Percentiles rank a stretch among this genome's conserved stretches.
Evolutionary conservation across 805 yeast genomes (phyloP).

Genomic region (Cephaloascus fragrans): DNA sequence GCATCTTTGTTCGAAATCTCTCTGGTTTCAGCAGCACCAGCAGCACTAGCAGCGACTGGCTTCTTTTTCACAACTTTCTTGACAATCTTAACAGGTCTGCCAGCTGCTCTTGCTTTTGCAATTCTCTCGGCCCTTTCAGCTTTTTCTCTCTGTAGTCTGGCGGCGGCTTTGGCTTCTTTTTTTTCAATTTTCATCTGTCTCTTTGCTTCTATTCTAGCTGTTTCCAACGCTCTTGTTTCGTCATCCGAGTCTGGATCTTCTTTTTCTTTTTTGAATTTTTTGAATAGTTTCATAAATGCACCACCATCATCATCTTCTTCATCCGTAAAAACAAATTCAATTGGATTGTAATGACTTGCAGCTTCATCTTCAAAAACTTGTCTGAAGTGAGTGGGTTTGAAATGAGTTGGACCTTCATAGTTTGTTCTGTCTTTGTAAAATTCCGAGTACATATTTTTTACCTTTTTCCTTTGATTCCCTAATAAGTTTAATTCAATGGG

Average conservation of each 20-base stretch:
- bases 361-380: conserved; percentile 22
- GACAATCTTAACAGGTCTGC: background rate
- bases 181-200: conserved; percentile 2
- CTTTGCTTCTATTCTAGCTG: conserved; percentile 6
- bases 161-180: background rate
- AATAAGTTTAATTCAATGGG: background rate
- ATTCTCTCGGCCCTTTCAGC: background rate
- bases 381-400: conserved; percentile 21
- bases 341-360: conserved; percentile 23
- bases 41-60: background rate
- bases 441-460: conserved; percentile 9
- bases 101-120: background rate
- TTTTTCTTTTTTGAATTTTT: conserved; percentile 4
- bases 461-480: background rate
- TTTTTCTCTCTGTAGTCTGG: background rate
- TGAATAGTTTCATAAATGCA: background rate
- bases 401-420: conserved; percentile 20
- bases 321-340: conserved; percentile 25
- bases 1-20: conserved; percentile 1
- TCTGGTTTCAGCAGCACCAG: background rate
- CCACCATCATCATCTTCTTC: conserved; percentile 2
- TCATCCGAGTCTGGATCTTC: conserved; percentile 5
- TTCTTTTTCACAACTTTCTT: conserved; percentile 1
- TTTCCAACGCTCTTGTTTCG: conserved; percentile 8
- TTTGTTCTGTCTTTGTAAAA: conserved; percentile 26